phyloP scores from a whole-genome alignment of 306 rosid genomes.

The Hylodesmum podocarpum region DNA sequence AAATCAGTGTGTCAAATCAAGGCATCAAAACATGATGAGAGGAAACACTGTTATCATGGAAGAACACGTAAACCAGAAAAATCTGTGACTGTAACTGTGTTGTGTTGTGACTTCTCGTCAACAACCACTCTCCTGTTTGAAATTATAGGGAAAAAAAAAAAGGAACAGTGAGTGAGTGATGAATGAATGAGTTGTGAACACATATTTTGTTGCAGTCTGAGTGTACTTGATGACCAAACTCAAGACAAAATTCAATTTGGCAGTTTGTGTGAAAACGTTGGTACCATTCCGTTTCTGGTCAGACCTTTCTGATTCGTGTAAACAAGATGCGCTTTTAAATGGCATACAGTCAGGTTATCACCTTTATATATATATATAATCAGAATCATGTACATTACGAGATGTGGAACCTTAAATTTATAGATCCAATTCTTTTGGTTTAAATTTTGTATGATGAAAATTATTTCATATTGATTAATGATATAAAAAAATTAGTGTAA shows the following conservation, averaged over 20 bases:
- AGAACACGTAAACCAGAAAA: slow-evolving; percentile 67
- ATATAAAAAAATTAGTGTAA: too few relatives aligned
- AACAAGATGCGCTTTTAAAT: slow-evolving; percentile 33
- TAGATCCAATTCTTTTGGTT: too few relatives aligned
- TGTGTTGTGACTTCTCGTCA: slow-evolving; percentile 40
- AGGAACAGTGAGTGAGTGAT: background rate
- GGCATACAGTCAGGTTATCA: background rate
- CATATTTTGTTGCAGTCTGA: background rate
- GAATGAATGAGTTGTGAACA: background rate
- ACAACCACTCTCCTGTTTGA: slow-evolving; percentile 32
- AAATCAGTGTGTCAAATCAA: slow-evolving; percentile 68
- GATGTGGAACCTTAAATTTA: too few relatives aligned
- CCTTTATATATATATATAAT: background rate
- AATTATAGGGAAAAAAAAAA: background rate
- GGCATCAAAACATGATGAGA: slow-evolving; percentile 45
- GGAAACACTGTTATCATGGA: slow-evolving; percentile 52
- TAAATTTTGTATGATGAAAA: too few relatives aligned
- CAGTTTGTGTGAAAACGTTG: slow-evolving; percentile 39
- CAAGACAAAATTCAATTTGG: slow-evolving; percentile 4
- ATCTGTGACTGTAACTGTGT: slow-evolving; percentile 30
- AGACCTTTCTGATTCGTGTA: slow-evolving; percentile 35
- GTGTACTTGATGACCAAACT: background rate
- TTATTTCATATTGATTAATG: too few relatives aligned
- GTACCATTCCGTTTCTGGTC: slow-evolving; percentile 62
- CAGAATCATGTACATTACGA: too few relatives aligned